Evolutionary conservation across 139 green algal species (phyloP).

Genomic region (Picochlorum sp.): DNA sequence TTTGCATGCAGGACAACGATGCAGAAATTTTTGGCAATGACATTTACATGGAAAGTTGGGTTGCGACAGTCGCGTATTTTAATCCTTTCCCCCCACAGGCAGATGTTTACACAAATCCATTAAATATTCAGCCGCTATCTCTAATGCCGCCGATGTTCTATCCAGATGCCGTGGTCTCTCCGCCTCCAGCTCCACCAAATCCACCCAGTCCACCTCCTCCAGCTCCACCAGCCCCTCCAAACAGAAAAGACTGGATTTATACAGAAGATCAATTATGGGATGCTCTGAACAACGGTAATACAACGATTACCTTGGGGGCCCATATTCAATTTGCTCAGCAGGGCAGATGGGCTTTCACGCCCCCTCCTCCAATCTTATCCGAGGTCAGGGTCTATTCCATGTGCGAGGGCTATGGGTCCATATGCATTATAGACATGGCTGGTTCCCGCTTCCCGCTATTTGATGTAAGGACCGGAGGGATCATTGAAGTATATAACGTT

Average conservation of each 20-base stretch:
- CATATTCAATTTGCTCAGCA: constrained; percentile 21
- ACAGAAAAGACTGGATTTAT: constrained; percentile 22
- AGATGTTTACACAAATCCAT: constrained; percentile 15
- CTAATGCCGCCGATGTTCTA: constrained; percentile 14
- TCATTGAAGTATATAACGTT: constrained; percentile 18
- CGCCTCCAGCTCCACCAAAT: constrained; percentile 15
- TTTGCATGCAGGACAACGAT: constrained; percentile 13
- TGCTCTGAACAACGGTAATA: constrained; percentile 16
- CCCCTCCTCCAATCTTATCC: constrained; percentile 20
- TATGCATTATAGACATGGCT: constrained; percentile 30
- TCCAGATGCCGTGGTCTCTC: constrained; percentile 6
- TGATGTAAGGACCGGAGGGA: not conserved
- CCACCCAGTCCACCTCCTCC: constrained; percentile 22
- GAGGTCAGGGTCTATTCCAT: constrained; percentile 8
- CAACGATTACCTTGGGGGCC: constrained; percentile 22
- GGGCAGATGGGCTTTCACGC: constrained; percentile 17
- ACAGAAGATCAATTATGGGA: constrained; percentile 31
- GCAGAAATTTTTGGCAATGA: constrained; percentile 30
- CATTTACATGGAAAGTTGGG: constrained; percentile 35
- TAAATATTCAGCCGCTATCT: constrained; percentile 6
- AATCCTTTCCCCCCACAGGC: constrained; percentile 24
- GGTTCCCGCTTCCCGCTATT: constrained; percentile 17
- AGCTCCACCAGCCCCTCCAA: constrained; percentile 21
- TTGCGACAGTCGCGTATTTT: constrained; percentile 24
- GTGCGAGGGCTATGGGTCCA: constrained; percentile 26